Evolutionary conservation across 495 filamentous ascomycete species (phyloP).

Genomic region (Staphylotrichum longicolle): DNA sequence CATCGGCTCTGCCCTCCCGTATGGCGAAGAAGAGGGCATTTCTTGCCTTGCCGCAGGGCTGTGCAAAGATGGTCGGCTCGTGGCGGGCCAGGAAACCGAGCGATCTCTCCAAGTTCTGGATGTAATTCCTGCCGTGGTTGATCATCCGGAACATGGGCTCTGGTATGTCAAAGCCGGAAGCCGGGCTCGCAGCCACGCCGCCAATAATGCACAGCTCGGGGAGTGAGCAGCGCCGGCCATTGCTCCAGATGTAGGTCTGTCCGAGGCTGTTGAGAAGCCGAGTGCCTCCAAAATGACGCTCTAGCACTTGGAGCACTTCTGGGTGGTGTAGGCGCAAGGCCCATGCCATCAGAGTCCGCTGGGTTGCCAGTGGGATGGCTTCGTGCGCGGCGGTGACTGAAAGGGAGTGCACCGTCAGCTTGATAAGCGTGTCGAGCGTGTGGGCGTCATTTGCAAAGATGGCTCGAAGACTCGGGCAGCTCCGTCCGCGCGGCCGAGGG

Average conservation of each 20-base stretch:
- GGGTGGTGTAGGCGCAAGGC: background rate
- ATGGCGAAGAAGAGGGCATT: slow-evolving; percentile 4
- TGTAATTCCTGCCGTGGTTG: background rate
- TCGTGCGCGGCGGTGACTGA: background rate
- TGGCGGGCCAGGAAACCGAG: background rate
- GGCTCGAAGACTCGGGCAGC: slow-evolving; percentile 1
- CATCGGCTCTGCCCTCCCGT: background rate
- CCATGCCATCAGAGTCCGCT: background rate
- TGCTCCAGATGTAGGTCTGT: background rate
- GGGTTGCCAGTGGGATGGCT: background rate
- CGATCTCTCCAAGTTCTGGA: background rate
- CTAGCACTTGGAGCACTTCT: background rate
- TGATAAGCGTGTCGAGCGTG: background rate
- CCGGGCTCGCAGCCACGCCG: background rate
- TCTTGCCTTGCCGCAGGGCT: background rate
- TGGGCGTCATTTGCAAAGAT: background rate
- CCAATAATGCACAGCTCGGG: slow-evolving; percentile 2
- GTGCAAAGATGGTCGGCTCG: background rate
- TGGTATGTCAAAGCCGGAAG: slow-evolving; percentile 1
- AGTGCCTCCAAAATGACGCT: background rate
- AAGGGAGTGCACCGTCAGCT: background rate
- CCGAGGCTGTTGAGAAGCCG: slow-evolving; percentile 1
- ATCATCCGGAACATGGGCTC: background rate
- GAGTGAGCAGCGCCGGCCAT: background rate
- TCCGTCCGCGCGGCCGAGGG: background rate